These are phyloP conservation scores for Lipomyces spencermartinsiae DNA, from an alignment of 805 yeast species.

Conservation along the genomic window DNA sequence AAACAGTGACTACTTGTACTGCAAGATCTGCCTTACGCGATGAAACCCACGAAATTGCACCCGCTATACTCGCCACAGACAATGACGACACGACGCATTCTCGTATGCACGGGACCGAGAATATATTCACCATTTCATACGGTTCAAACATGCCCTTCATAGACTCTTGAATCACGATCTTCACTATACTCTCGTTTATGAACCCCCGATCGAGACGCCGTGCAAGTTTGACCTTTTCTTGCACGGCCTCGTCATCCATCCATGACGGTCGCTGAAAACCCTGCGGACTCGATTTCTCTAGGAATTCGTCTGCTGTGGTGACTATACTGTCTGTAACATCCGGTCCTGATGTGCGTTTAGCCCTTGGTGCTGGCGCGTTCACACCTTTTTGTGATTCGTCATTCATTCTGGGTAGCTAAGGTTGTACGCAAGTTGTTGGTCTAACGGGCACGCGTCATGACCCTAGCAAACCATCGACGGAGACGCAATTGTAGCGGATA, in stretches of 20 bases:
- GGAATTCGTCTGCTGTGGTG: background rate
- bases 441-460: background rate
- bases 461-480: background rate
- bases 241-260: conserved; percentile 16
- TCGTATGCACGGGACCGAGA: conserved; percentile 24
- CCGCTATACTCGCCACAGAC: conserved; percentile 17
- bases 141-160: conserved; percentile 17
- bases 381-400: background rate
- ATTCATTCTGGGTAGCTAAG: background rate
- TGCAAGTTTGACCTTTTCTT: conserved; percentile 10
- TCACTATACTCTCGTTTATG: conserved; percentile 9
- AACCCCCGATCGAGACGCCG: conserved; percentile 18
- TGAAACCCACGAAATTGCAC: conserved; percentile 20
- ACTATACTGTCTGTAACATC: conserved; percentile 2
- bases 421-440: background rate
- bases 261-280: conserved; percentile 20
- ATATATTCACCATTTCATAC: conserved; percentile 27
- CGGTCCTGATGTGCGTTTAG: background rate
- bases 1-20: background rate
- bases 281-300: conserved; percentile 4
- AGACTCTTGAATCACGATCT: conserved; percentile 22
- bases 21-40: conserved; percentile 8
- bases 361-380: background rate
- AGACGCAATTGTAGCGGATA: no score
- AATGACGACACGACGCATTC: conserved; percentile 22